Evolutionary conservation across 805 yeast species (phyloP).

Genomic region (Candida maris): DNA sequence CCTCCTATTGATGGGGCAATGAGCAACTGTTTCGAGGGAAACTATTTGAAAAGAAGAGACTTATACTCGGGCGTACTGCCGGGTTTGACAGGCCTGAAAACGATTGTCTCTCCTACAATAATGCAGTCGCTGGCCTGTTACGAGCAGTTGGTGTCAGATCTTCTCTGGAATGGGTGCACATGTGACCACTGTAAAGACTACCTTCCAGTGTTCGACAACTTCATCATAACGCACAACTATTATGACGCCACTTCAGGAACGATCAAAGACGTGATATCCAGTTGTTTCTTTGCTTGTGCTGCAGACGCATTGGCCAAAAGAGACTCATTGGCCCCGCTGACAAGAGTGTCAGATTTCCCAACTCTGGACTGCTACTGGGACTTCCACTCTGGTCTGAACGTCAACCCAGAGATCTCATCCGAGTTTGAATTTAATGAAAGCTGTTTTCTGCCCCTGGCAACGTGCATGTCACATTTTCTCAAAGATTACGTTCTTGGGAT

Average conservation of each 20-base stretch:
- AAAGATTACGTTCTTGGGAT: slow-evolving; percentile 38
- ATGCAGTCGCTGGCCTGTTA: slow-evolving; percentile 61
- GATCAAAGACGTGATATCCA: slow-evolving; percentile 59
- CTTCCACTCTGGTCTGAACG: slow-evolving; percentile 43
- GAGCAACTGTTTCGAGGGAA: slow-evolving; percentile 70
- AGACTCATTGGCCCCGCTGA: slow-evolving; percentile 16
- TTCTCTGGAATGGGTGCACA: slow-evolving; percentile 76
- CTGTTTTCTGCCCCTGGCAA: slow-evolving; percentile 38
- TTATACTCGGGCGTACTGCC: slow-evolving; percentile 51
- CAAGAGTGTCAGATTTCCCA: slow-evolving; percentile 31
- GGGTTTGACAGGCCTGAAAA: slow-evolving; percentile 36
- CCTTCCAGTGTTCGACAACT: slow-evolving; percentile 54
- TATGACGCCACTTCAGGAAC: slow-evolving; percentile 43
- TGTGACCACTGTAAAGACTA: slow-evolving; percentile 51
- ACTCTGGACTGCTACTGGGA: slow-evolving; percentile 40
- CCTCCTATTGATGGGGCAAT: slow-evolving; percentile 57
- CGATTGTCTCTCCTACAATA: slow-evolving; percentile 55
- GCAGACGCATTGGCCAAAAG: slow-evolving; percentile 43
- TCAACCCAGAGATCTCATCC: slow-evolving; percentile 38
- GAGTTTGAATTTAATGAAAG: slow-evolving; percentile 43
- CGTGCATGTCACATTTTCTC: slow-evolving; percentile 46
- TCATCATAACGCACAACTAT: slow-evolving; percentile 60
- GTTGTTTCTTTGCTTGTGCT: slow-evolving; percentile 51
- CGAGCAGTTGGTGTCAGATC: slow-evolving; percentile 64
- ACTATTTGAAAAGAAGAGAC: slow-evolving; percentile 55